Base-by-base conservation (phyloP, 345 rosid species). In the Ceriops tagal region DNA sequence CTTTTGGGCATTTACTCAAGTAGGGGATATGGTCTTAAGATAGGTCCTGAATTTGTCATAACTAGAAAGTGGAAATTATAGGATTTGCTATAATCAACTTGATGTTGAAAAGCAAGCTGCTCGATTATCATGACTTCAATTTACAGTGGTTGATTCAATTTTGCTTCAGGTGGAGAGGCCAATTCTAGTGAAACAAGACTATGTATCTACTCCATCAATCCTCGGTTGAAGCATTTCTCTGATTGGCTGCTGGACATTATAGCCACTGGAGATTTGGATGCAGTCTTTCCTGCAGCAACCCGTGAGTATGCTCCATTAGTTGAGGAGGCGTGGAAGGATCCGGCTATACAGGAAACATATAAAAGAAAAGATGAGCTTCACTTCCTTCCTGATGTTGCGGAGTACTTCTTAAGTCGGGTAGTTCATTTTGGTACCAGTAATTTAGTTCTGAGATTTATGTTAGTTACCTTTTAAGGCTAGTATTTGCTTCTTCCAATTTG, bases 251-350 rank as follows among this genome's bases (percentile, higher is more conserved):
- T 96, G 67, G 98, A 96, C 70, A 92, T 92, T 58, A 96, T 92
- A 73, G 99, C 99, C 62, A 92, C 98, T 0, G 99, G 99, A 47
- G 98, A 96, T 76, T 81, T 96, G 65, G 99, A 90, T 76, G 96
- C 98, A 11, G 89, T 96, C 83, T 96, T 96, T 75, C 99, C 99
- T 20, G 99, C 99, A 1, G 99, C 99, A 65, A 89, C 99, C 11
- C 98, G 99, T 3, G 99, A 96, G 69, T 96, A 92, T 66, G 99
- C 98, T 70, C 99, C 98, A 1, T 76, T 96, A 69, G 98, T 96
- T 58, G 99, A 96, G 71, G 99, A 96, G 81, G 83, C 92, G 63
- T 96, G 98, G 99, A 96, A 77, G 79, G 97, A 96, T 89, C 95
- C 95, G 2, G 99, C 99, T 13, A 84, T 91, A 73, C 95, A 96